Conservation (phyloP, 2,329 filamentous ascomycete genomes). For the Emergomyces pasteurianus region DNA sequence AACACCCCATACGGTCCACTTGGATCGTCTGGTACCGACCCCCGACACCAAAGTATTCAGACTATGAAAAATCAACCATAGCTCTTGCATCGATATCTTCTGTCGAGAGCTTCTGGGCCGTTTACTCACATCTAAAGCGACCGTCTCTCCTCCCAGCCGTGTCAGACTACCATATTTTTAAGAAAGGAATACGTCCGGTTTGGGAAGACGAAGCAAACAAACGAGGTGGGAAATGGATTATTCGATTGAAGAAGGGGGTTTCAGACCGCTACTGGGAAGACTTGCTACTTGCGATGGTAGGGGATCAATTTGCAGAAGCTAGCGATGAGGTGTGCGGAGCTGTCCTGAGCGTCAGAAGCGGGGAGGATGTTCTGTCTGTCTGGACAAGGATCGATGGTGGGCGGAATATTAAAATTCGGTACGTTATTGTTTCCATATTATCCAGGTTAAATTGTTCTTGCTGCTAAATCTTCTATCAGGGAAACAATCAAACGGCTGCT, state of each 20-base stretch:
- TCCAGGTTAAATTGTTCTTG: not conserved
- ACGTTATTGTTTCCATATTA: slow-evolving; percentile 25
- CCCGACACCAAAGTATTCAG: slow-evolving; percentile 91
- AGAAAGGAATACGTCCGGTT: slow-evolving; percentile 87
- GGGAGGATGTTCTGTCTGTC: slow-evolving; percentile 93
- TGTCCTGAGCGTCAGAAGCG: slow-evolving; percentile 85
- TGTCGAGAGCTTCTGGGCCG: slow-evolving; percentile 80
- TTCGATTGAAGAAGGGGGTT: slow-evolving; percentile 92
- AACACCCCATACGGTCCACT: slow-evolving; percentile 62
- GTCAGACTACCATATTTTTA: slow-evolving; percentile 97
- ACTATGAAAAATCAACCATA: slow-evolving; percentile 94
- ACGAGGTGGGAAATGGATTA: slow-evolving; percentile 92
- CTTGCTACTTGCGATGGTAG: slow-evolving; percentile 75
- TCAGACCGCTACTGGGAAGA: slow-evolving; percentile 97
- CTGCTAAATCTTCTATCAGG: slow-evolving; percentile 34
- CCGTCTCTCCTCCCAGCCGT: slow-evolving; percentile 81
- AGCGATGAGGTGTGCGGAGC: slow-evolving; percentile 90
- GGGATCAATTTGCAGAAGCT: slow-evolving; percentile 87
- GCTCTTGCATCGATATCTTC: slow-evolving; percentile 71
- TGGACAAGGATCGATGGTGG: slow-evolving; percentile 93
- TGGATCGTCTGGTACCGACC: slow-evolving; percentile 98
- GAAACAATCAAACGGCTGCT: slow-evolving; percentile 91
- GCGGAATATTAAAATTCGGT: slow-evolving; percentile 93
- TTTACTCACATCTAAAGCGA: slow-evolving; percentile 80
- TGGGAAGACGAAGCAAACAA: slow-evolving; percentile 99